Evolutionary conservation across 176 grass and related monocot species (phyloP).

Genomic region (Oryza glaberrima): DNA sequence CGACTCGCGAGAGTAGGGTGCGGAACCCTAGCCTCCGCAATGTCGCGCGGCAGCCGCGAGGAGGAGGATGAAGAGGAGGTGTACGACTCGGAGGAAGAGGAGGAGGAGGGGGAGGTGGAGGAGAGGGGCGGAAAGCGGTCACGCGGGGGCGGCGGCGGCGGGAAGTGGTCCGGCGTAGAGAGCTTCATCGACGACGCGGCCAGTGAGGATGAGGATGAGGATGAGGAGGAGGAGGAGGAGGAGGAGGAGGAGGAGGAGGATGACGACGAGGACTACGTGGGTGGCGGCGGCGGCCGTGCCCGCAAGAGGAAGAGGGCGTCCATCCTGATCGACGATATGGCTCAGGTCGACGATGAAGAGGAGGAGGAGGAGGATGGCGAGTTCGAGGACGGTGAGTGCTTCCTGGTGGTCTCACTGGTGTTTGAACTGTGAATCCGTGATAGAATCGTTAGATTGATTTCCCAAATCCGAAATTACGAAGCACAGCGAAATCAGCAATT

Average conservation of each 20-base stretch:
- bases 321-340: constrained; percentile 72
- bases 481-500: background rate
- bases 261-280: constrained; percentile 13
- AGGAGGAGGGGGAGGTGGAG: background rate
- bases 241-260: constrained; percentile 23
- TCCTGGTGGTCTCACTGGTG: background rate
- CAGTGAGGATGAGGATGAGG: constrained; percentile 40
- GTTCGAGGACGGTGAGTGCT: constrained; percentile 58
- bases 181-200: constrained; percentile 72
- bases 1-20: too few relatives aligned
- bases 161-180: constrained; percentile 48
- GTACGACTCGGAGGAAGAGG: constrained; percentile 37
- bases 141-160: constrained; percentile 28
- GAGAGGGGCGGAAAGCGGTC: constrained; percentile 30
- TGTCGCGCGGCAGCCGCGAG: constrained; percentile 53
- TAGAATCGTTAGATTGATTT: background rate
- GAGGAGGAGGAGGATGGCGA: constrained; percentile 53
- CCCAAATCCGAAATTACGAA: background rate
- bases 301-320: constrained; percentile 38
- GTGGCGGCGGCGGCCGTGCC: constrained; percentile 3
- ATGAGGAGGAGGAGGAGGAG: constrained; percentile 32
- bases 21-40: constrained; percentile 47
- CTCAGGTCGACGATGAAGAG: constrained; percentile 55
- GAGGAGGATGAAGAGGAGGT: constrained; percentile 47
- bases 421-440: background rate